Base-by-base conservation (phyloP, 331 rosid species). In the Stylosanthes scabra region DNA sequence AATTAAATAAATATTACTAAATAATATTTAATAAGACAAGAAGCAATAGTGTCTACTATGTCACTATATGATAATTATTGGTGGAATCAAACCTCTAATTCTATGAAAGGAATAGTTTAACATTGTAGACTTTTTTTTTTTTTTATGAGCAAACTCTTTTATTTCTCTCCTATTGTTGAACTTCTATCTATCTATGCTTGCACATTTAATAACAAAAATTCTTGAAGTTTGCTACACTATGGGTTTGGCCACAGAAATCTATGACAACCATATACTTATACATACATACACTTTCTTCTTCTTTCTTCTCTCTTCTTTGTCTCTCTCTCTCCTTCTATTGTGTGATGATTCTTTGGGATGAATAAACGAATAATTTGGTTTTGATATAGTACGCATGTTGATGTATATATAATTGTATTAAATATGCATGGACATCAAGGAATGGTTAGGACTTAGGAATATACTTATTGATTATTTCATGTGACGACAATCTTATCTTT, bases 351-450 rank as follows among this genome's bases (percentile, higher is more conserved):
- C 80, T 75, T 49, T 51, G 75, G 60, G 58, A 79, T 61, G 66
- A 71, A 56, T 59, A 80, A 70, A 84, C 15, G 50, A 56, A 74
- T 79, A 78, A 72, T 60, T 45, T 58, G 37, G 66, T 63, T 55
- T 64, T 39, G 47, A 70, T 63, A 67, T 71, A 68, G 70, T 71
- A 77, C 71, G 78, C 82, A 77, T 79, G 83, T 71, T 63, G 76
- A 54, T 63, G 63, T 63, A 44, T 75, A 75, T 74, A 41, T 25
- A 31, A 31, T 84, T 80, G 61, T 60, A 56, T 40, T 71, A 65
- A 65, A 71, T 76, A 76, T 86, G 86, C 84, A 86, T 81, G 82
- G 73, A 78, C 78, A 77, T 63, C 68, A 67, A 67, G 74, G 81
- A 75, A 85, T 80, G 83, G 74, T 58, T 20, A 20, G 25, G 25